Evolutionary conservation across 768 basidiomycete genomes (phyloP), one percentile per base, ranked within the genome.

Genomic region (Lepiota venenata): DNA sequence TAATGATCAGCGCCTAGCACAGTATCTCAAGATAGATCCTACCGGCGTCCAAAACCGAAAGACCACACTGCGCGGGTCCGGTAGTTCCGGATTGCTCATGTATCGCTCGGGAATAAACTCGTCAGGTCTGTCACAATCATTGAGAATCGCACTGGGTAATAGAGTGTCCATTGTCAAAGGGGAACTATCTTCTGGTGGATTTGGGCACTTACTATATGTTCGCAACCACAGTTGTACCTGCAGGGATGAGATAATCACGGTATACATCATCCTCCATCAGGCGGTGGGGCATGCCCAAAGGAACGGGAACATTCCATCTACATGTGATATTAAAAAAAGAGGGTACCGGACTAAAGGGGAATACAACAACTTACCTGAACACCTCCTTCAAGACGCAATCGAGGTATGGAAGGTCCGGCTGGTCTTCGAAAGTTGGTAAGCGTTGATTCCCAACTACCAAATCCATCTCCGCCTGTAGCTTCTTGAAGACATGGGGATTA

Each of bases 21-120:
- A 7, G 47, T 12, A 6, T 12, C 4, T 20, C 27, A 35, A 50
- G 55, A 55, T 40, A 40, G 47, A 37, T 50, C 68, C 64, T 54
- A 79, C 78, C 80, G 69, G 51, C 82, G 71, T 27, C 82, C 82
- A 65, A 84, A 84, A 7, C 82, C 82, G 59, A 83, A n/a, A 84
- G 16, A 80, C 71, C 36, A 79, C 61, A 35, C 74, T 73, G 29
- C 73, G 67, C 29, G 81, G 79, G 63, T 82, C 75, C 16, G 70
- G 69, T 32, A 74, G 65, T 38, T 64, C 58, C 16, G 66, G 61
- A 44, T 72, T 68, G 8, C 73, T 68, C 46, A 75, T 55, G 62
- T 77, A 80, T 49, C 83, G 73, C 40, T 82, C 77, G 2, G 83
- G 83, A 18, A 62, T 64, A 64, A 83, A 84, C 36, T 50, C 59